Conservation (phyloP, 2,329 filamentous ascomycete genomes). For the Mycosphaerelloides madeirae region DNA sequence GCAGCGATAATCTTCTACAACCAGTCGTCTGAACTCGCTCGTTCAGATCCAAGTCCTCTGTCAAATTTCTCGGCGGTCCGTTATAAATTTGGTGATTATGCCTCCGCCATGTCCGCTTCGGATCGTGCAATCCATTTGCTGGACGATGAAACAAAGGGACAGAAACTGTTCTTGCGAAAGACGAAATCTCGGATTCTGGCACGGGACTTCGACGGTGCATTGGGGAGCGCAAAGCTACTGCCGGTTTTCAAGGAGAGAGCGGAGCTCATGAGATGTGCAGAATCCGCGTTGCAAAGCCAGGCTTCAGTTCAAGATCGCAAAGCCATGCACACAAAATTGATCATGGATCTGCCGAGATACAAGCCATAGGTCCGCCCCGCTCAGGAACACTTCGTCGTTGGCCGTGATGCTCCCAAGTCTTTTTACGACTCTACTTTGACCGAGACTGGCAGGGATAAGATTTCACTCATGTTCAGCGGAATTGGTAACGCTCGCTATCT, state of each 20-base stretch:
- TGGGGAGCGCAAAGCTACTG: not conserved
- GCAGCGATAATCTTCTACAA: slow-evolving; percentile 13
- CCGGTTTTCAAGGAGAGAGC: not conserved
- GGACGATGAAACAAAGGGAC: slow-evolving; percentile 7
- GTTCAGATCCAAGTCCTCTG: slow-evolving; percentile 11
- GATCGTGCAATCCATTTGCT: slow-evolving; percentile 10
- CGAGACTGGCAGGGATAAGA: not conserved
- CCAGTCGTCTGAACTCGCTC: slow-evolving; percentile 11
- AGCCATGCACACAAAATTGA: slow-evolving; percentile 5
- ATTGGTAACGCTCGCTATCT: slow-evolving; percentile 11
- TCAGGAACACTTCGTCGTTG: slow-evolving; percentile 10
- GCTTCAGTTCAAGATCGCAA: not conserved
- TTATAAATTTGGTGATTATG: slow-evolving; percentile 18
- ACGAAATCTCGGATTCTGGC: slow-evolving; percentile 7
- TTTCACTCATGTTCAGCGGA: slow-evolving; percentile 10
- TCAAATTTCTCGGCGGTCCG: slow-evolving; percentile 16
- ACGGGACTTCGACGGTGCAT: not conserved
- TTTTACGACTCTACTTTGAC: slow-evolving; percentile 6
- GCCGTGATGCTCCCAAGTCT: slow-evolving; percentile 11
- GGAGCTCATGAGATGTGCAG: not conserved
- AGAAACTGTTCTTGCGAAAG: slow-evolving; percentile 11
- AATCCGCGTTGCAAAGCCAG: not conserved
- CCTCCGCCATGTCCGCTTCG: slow-evolving; percentile 1
- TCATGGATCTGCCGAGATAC: slow-evolving; percentile 8
- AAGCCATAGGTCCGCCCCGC: slow-evolving; percentile 12